Percentiles rank a stretch among this genome's conserved stretches.
phyloP scores from a whole-genome alignment of 805 yeast species.

The Kodamaea nitidulidarum region DNA sequence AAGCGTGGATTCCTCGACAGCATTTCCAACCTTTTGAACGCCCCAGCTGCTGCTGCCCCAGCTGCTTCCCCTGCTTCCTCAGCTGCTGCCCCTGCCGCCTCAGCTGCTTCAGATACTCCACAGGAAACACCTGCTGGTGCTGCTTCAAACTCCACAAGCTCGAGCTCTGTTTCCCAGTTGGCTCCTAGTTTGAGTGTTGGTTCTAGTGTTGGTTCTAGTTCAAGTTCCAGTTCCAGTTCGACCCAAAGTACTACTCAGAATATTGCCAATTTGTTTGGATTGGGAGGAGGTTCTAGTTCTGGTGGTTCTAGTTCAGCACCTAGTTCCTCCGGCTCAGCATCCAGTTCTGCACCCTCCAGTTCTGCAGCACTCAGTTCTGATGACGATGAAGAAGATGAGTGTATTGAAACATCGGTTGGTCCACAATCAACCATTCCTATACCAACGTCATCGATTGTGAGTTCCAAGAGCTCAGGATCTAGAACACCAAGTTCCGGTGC shows the following conservation, averaged over 20 bases:
- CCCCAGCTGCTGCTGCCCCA: conserved; percentile 5
- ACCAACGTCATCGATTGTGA: neutral
- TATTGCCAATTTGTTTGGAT: too few species aligned
- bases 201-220: too few species aligned
- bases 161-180: too few species aligned
- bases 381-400: conserved; percentile 6
- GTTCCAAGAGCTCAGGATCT: too few species aligned
- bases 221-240: neutral
- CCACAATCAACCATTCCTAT: neutral
- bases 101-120: conserved; percentile 9
- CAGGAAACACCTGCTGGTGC: conserved; percentile 8
- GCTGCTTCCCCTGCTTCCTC: conserved; percentile 7
- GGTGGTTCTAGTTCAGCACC: too few species aligned
- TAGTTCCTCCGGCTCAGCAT: too few species aligned
- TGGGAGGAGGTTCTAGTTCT: too few species aligned
- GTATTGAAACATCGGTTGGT: conserved; percentile 2
- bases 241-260: too few species aligned
- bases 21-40: neutral
- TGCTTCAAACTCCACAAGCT: conserved; percentile 5
- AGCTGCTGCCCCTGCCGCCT: conserved; percentile 9
- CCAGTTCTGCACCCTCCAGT: too few species aligned
- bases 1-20: conserved; percentile 11
- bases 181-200: too few species aligned
- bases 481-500: too few species aligned
- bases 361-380: conserved; percentile 5